Conservation (phyloP, 106 monocot species). For the Allium sativum region DNA sequence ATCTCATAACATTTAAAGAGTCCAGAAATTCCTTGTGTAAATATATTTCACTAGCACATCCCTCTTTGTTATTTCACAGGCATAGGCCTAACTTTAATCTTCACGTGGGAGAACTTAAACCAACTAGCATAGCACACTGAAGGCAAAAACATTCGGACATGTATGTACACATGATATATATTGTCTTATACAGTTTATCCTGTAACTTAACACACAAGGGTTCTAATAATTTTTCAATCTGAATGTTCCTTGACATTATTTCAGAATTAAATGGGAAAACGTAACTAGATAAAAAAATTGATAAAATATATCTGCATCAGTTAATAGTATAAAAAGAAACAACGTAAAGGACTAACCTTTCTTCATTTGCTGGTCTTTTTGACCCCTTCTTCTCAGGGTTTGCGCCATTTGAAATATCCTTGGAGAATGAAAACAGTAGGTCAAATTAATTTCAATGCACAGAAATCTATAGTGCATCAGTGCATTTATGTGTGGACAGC, state of each 20-base stretch:
- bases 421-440: background rate
- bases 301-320: background rate
- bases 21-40: too few species aligned
- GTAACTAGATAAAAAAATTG: background rate
- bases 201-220: too few species aligned
- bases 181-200: too few species aligned
- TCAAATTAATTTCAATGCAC: background rate
- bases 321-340: background rate
- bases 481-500: background rate
- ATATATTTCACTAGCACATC: too few species aligned
- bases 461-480: background rate
- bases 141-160: too few species aligned
- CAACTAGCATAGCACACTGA: too few species aligned
- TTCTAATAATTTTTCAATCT: background rate
- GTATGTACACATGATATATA: too few species aligned
- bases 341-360: conserved; percentile 27
- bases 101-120: too few species aligned
- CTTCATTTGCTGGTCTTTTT: conserved; percentile 43
- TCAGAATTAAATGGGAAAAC: background rate
- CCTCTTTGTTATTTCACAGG: too few species aligned
- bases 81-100: too few species aligned
- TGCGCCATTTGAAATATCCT: conserved; percentile 52
- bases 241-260: background rate
- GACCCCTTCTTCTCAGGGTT: conserved; percentile 37
- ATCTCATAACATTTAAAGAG: too few species aligned